Evolutionary conservation across 371 early-diverging fungal species (phyloP), one percentile per base, ranked within the genome.

Genomic region (Rhizopus microsporus): DNA sequence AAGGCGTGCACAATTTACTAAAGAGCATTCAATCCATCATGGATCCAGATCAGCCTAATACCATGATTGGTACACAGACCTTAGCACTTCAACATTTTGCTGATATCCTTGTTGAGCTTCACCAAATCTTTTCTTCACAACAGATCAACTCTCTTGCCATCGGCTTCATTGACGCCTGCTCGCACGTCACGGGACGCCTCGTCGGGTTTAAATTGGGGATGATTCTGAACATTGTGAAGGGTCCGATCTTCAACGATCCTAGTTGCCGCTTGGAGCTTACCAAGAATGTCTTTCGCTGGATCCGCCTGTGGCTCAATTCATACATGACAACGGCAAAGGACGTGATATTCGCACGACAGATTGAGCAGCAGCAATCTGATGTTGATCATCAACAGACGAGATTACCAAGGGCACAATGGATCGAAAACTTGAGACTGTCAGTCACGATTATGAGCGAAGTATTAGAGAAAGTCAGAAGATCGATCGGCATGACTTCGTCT

Each of bases 51-150:
- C 72, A 78, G 6, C 84, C 84, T 0, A 84, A 70, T 30, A 68
- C 74, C 12, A 72, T 86, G 66, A 87, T 85, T 48, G 87, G 82
- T 13, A 80, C 86, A 9, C 91, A 89, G 40, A 83, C 83, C 12
- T 60, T 90, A n/a, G 75, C 83, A 10, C 64, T 89, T 10, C 88
- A 87, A 50, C 74, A 88, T 55, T 87, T 87, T 71, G 72, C 81
- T 6, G 77, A 78, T 35, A 69, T 88, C 8, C 33, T 89, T 13
- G 71, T 77, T 2, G 86, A 86, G 30, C 51, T 86, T 37, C 68
- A 74, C 3, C 65, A 68, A 7, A 70, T 84, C 3, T 84, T 84
- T 58, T 60, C 75, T 4, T 63, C 79, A 4, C 63, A 61, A 3
- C 73, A 86, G 32, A 54, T 88, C 0, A 77, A 81, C 1, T 64